A percentile compares a stretch with the other conserved stretches of the same genome.
Conservation (phyloP, 345 rosid species). For the Linum usitatissimum region DNA sequence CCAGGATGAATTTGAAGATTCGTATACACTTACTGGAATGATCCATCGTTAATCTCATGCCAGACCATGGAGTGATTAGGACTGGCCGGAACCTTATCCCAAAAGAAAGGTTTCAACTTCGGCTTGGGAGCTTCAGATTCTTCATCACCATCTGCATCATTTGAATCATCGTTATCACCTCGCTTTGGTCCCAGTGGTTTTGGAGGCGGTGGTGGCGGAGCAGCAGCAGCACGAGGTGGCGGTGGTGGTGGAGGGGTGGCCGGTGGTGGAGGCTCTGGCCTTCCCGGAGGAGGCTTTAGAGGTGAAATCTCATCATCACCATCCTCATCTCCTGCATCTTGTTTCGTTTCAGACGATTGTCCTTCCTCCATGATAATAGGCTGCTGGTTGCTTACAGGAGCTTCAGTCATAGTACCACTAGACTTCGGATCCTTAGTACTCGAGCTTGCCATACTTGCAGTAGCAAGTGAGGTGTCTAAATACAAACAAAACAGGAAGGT, state of each 20-base stretch:
- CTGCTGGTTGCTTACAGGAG: neutral
- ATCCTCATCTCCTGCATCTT: slow-evolving; percentile 4
- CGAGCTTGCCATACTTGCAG: slow-evolving; percentile 9
- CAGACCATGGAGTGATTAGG: slow-evolving; percentile 22
- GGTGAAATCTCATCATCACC: neutral
- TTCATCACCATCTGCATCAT: slow-evolving; percentile 2
- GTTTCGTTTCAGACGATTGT: neutral
- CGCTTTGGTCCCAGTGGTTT: slow-evolving; percentile 13
- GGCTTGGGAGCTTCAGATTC: slow-evolving; percentile 11
- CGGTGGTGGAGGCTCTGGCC: slow-evolving; percentile 1
- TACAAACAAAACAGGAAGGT: neutral
- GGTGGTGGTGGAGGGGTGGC: slow-evolving; percentile 8
- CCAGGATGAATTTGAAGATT: neutral
- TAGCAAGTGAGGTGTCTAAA: slow-evolving; percentile 15
- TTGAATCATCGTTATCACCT: neutral
- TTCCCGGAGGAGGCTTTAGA: slow-evolving; percentile 22
- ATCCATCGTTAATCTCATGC: slow-evolving; percentile 22
- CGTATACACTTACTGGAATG: slow-evolving; percentile 18
- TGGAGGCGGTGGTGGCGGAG: slow-evolving; percentile 16
- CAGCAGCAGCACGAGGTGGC: slow-evolving; percentile 7
- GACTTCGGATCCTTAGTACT: neutral
- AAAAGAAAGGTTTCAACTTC: slow-evolving; percentile 23
- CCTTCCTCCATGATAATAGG: slow-evolving; percentile 1
- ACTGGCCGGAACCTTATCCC: slow-evolving; percentile 23
- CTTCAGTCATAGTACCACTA: neutral